A percentile compares a stretch with the other conserved stretches of the same genome.
Conservation (phyloP, 441 rosid genomes). For the Metrosideros polymorpha region DNA sequence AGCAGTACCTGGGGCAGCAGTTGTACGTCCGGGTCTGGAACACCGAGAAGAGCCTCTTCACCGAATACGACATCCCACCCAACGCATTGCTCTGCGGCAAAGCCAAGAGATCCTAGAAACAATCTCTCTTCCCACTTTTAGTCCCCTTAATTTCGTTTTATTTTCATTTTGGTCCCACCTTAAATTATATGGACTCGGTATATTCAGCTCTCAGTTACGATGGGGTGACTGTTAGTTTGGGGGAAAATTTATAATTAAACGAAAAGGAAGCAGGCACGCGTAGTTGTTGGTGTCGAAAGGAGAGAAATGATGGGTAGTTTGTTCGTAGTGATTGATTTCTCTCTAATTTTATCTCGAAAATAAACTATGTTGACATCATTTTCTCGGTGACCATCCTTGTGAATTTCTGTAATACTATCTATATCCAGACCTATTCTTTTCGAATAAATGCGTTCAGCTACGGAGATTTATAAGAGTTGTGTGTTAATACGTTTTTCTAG, state of each 20-base stretch:
- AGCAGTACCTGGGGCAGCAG: slow-evolving; percentile 3
- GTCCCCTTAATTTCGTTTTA: neutral
- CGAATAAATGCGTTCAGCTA: neutral
- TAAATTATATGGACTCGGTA: neutral
- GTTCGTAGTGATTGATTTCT: neutral
- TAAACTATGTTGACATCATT: neutral
- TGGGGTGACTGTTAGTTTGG: neutral
- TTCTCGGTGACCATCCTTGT: neutral
- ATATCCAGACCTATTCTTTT: neutral
- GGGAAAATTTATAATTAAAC: neutral
- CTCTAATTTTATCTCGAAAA: neutral
- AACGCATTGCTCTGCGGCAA: slow-evolving; percentile 4
- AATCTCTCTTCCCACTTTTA: too few relatives aligned
- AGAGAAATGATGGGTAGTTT: neutral
- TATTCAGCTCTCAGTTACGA: neutral
- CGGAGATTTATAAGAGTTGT: neutral
- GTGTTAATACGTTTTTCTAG: neutral
- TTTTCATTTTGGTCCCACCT: neutral
- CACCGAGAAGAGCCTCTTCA: neutral
- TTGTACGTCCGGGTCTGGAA: slow-evolving; percentile 7
- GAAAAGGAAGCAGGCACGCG: neutral
- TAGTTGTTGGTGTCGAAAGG: neutral
- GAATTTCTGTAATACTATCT: neutral
- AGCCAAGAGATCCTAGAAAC: neutral
- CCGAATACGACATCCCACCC: neutral